A percentile compares a stretch with the other conserved stretches of the same genome.
These are phyloP conservation scores for Neoascochyta sp. DNA, from an alignment of 2,329 filamentous ascomycete species.

Conservation along the genomic window DNA sequence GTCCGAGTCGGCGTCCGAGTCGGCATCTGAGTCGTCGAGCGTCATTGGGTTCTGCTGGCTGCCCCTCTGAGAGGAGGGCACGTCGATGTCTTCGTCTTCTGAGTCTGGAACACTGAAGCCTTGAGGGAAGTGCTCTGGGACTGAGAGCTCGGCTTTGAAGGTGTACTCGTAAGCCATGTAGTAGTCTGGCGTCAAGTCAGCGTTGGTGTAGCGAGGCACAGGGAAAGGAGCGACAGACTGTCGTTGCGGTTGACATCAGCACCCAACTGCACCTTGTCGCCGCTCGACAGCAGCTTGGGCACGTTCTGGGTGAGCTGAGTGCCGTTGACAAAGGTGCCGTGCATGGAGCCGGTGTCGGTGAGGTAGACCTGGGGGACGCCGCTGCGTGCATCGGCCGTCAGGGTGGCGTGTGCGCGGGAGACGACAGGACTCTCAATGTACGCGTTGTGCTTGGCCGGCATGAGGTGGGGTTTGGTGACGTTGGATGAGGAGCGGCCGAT, in stretches of 20 bases:
- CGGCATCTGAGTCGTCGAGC: conserved; percentile 27
- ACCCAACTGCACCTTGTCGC: conserved; percentile 38
- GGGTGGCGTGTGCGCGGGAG: conserved; percentile 63
- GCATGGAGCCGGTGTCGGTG: conserved; percentile 57
- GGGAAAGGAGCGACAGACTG: conserved; percentile 17
- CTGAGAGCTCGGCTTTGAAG: conserved; percentile 20
- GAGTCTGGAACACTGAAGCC: conserved; percentile 33
- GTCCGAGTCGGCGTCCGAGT: conserved; percentile 15
- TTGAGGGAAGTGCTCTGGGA: conserved; percentile 13
- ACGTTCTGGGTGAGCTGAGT: conserved; percentile 20
- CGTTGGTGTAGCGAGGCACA: conserved; percentile 7
- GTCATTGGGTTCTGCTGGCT: conserved; percentile 28
- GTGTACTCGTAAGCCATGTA: conserved; percentile 32
- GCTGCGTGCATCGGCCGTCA: conserved; percentile 21
- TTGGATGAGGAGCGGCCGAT: conserved; percentile 46
- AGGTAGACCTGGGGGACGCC: conserved; percentile 43
- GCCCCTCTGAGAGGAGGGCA: conserved; percentile 12
- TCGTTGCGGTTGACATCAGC: conserved; percentile 34
- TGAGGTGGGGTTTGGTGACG: conserved; percentile 39
- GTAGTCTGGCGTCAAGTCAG: conserved; percentile 15
- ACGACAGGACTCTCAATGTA: conserved; percentile 71
- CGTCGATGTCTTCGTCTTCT: conserved; percentile 24
- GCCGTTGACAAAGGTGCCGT: conserved; percentile 58
- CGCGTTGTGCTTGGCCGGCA: conserved; percentile 52
- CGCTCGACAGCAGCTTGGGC: conserved; percentile 23